Conservation (phyloP, 148 eudicot genomes). For the Beta vulgaris region DNA sequence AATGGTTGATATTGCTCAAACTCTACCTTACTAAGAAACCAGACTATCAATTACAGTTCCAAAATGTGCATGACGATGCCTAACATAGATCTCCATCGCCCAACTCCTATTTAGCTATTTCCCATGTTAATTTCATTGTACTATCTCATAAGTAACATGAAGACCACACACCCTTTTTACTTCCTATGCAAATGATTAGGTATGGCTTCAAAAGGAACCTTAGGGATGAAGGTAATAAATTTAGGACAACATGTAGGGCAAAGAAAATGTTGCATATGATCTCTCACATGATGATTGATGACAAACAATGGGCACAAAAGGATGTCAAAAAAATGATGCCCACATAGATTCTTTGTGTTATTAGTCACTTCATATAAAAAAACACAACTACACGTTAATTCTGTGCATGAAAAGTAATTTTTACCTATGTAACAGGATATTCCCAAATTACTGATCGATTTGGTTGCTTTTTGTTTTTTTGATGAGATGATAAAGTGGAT, state of each 20-base stretch:
- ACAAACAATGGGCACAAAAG: neutral
- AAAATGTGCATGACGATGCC: no score
- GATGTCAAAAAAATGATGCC: neutral
- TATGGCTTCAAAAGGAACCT: slow-evolving; percentile 16
- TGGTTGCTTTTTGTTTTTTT: neutral
- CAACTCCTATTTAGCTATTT: no score
- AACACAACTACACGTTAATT: neutral
- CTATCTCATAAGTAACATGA: no score
- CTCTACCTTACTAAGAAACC: no score
- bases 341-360: neutral
- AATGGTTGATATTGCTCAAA: no score
- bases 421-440: neutral
- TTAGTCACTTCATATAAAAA: neutral
- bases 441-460: neutral
- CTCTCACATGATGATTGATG: neutral
- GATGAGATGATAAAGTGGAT: no score
- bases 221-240: slow-evolving; percentile 25
- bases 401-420: neutral
- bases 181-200: neutral
- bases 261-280: slow-evolving; percentile 10
- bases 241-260: neutral
- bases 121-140: no score
- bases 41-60: no score
- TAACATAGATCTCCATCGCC: no score
- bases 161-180: neutral